These are phyloP conservation scores for Plenodomus lindquistii DNA, from an alignment of 2,329 filamentous ascomycete genomes.

Conservation along the genomic window DNA sequence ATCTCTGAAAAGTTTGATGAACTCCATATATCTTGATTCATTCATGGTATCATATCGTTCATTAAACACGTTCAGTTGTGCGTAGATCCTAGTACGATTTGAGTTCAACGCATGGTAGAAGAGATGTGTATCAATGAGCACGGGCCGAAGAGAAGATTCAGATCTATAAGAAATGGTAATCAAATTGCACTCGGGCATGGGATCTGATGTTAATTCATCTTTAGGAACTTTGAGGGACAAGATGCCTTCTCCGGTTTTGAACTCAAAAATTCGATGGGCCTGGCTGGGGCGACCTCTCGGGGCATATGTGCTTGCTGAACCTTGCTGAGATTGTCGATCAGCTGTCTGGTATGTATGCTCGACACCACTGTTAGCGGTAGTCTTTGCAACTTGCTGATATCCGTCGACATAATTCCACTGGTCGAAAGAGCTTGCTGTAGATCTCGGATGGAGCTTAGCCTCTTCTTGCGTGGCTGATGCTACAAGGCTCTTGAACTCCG, in stretches of 20 bases:
- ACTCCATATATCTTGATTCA: too few species aligned
- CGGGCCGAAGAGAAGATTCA: background rate
- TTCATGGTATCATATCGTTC: too few species aligned
- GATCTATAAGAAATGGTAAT: background rate
- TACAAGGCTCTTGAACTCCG: constrained; percentile 7
- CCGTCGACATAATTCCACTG: constrained; percentile 6
- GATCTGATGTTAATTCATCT: too few species aligned
- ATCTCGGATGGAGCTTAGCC: constrained; percentile 1
- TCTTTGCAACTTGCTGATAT: background rate
- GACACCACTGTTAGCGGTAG: too few species aligned
- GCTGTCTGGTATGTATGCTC: too few species aligned
- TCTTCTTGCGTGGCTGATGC: constrained; percentile 13
- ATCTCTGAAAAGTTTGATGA: too few species aligned
- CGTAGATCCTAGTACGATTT: background rate
- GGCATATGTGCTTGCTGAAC: too few species aligned
- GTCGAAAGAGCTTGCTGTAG: constrained; percentile 7
- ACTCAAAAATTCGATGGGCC: too few species aligned
- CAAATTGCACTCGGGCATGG: background rate
- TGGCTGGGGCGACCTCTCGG: too few species aligned
- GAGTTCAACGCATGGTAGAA: background rate
- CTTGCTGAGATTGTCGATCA: too few species aligned
- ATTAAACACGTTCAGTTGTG: background rate
- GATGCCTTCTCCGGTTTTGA: too few species aligned
- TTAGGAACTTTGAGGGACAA: too few species aligned
- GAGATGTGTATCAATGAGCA: background rate